Base-by-base conservation (phyloP, 1,139 yeast genomes). In the Candida tetrigidarum region DNA sequence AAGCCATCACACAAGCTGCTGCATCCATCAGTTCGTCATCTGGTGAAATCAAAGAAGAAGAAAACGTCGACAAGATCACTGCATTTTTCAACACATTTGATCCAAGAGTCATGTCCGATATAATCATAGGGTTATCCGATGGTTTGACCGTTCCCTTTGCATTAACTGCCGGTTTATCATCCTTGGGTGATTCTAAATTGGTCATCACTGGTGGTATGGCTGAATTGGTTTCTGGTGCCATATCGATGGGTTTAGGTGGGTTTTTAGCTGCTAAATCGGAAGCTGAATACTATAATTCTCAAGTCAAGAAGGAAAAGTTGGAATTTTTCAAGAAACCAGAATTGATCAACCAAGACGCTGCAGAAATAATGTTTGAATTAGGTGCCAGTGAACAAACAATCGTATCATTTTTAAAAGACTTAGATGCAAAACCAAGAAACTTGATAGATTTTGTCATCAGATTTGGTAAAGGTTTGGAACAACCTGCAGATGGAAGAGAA, bases 161-260 rank as follows among this genome's bases (percentile, higher is more conserved):
- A 5, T 74, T 86, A 54, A 86, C 93, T 4, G 93, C 95, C 0
- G 95, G 93, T 36, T 72, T 86, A 47, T 84, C 91, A 1, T 84
- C 91, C 1, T 71, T 86, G 47, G 95, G 95, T 47, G 86, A 84
- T 58, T 71, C 91, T 12, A 82, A 76, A 59, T 71, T 86, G 57
- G 95, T 86, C 32, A 85, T 86, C 44, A 85, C 93, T 18, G 95
- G 93, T 74, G 95, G 93, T 32, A 80, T 86, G 80, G 93, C 93
- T 3, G 95, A 86, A 64, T 72, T 86, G 57, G 88, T 86, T 4
- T 83, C 90, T 4, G 95, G 95, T 36, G 89, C 93, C 37, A 86
- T 86, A 35, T 85, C 92, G 19, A 86, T 86, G 95, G 95, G 95
- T 3, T 76, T 86, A 48, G 95, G 95, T 49, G 95, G 95, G 14